phyloP scores from a whole-genome alignment of 805 yeast genomes.

The Wickerhamiella lipophila region DNA sequence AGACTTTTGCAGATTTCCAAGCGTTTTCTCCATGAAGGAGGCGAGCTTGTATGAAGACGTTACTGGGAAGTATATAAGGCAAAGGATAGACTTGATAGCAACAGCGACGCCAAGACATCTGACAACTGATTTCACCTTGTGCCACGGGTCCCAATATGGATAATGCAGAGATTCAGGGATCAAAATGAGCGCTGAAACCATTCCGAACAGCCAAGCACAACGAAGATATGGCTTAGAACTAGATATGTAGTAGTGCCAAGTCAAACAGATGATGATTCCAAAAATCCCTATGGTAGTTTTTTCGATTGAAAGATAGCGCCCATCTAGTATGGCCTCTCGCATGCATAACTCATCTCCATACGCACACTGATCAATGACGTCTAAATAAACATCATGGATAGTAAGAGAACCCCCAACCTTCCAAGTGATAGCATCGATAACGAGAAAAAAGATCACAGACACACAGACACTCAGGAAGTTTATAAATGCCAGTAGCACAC shows the following conservation, averaged over 20 bases:
- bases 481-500: neutral
- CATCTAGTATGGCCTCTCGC: neutral
- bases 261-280: neutral
- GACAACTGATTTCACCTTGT: neutral
- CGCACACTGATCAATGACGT: neutral
- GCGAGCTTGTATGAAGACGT: neutral
- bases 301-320: neutral
- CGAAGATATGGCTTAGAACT: neutral
- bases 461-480: neutral
- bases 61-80: neutral
- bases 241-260: conserved; percentile 1
- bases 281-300: neutral
- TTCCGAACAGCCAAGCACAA: neutral
- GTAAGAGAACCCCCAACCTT: neutral
- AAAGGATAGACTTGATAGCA: neutral
- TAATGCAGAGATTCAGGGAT: conserved; percentile 1
- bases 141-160: conserved; percentile 5
- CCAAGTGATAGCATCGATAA: neutral
- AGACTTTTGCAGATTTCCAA: neutral
- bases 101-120: neutral
- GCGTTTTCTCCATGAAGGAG: neutral
- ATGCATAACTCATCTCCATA: neutral
- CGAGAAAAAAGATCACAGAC: neutral
- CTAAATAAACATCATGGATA: neutral
- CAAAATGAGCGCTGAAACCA: conserved; percentile 1